Percentiles rank a stretch among this genome's conserved stretches.
Evolutionary conservation across 2,329 filamentous ascomycete genomes (phyloP).

Genomic region (Paramyrothecium roridum): DNA sequence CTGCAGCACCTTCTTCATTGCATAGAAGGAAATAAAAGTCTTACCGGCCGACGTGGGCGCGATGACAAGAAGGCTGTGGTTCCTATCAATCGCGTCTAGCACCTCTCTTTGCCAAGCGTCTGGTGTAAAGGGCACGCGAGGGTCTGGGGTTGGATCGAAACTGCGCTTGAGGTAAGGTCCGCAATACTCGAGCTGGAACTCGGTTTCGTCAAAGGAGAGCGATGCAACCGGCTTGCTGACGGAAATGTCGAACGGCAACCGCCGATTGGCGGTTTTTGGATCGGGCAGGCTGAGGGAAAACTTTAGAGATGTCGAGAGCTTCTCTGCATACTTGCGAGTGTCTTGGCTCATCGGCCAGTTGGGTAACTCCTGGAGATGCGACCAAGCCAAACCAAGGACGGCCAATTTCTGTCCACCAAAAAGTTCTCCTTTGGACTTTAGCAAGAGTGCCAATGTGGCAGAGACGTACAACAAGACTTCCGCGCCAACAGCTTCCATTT

Average conservation of each 20-base stretch:
- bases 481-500: slow-evolving; percentile 20
- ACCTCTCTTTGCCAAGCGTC: slow-evolving; percentile 76
- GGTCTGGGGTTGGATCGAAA: slow-evolving; percentile 65
- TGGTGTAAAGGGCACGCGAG: slow-evolving; percentile 67
- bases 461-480: slow-evolving; percentile 34
- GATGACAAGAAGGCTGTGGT: slow-evolving; percentile 70
- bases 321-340: neutral
- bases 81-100: slow-evolving; percentile 67
- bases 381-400: neutral
- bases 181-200: slow-evolving; percentile 64
- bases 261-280: neutral
- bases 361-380: neutral
- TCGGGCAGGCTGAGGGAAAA: neutral
- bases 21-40: slow-evolving; percentile 82
- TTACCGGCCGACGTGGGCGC: slow-evolving; percentile 78
- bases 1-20: slow-evolving; percentile 73
- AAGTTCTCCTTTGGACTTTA: neutral
- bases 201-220: slow-evolving; percentile 1
- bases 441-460: slow-evolving; percentile 18
- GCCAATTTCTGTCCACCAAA: neutral
- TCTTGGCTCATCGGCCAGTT: neutral
- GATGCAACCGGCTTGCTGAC: neutral
- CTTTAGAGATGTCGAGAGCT: neutral
- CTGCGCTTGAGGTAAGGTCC: slow-evolving; percentile 74
- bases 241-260: neutral